Evolutionary conservation across 139 green algal species (phyloP), one percentile per base, ranked within the genome.

Genomic region (Nannochloris sp.): DNA sequence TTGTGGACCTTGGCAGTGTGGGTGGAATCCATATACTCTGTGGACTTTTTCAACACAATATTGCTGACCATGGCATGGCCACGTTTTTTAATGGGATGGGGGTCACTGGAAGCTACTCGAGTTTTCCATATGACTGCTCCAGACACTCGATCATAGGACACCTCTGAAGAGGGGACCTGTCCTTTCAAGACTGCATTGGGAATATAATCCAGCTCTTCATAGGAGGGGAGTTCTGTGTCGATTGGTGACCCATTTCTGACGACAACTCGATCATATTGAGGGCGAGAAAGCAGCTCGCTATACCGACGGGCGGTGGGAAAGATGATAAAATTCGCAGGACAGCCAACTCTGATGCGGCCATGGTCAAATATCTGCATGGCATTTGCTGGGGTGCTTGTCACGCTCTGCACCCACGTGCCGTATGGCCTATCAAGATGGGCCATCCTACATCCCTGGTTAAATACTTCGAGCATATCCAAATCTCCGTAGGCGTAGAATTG

Each of bases 401-500:
- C 63, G 1, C 62, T 44, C 1, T 50, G 51, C 6, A 77, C 65
- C 84, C 84, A 90, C 30, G 68, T 61, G 20, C 60, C 67, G 53
- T 78, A 80, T 30, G 82, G 82, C 10, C 79, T 58, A 61, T 90
- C 84, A 29, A 90, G 67, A 56, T 90, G 84, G 2, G 69, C 82
- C 43, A 89, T 84, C 12, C 74, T 69, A 59, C 82, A 83, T 25
- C 70, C 65, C 67, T 85, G 73, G 2, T 61, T 71, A 62, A 87
- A 87, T 4, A 90, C 81, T 60, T 89, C 84, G 11, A 90, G 72
- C 79, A 89, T 85, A 74, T 90, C 84, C 6, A 87, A 68, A 66
- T 90, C 84, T 1, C 84, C 84, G 30, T 89, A 90, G 3, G 70
- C 78, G 59, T 81, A 90, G 48, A 90, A 90, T 65, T 90, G 84